Conservation (phyloP, 2,329 filamentous ascomycete species). For the Nemania sp. region DNA sequence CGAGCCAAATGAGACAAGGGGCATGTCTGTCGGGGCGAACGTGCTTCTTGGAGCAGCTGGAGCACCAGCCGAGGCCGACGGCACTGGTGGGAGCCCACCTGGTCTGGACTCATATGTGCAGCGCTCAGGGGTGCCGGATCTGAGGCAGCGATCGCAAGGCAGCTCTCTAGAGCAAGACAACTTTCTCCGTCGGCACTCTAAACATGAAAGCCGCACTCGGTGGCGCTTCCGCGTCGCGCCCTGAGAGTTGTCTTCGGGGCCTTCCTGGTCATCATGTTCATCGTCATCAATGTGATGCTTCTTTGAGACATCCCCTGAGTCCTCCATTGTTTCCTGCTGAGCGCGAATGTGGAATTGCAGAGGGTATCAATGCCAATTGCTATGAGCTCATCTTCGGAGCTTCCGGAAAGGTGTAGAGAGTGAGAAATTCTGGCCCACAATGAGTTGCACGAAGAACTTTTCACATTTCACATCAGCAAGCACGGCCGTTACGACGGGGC, state of each 20-base stretch:
- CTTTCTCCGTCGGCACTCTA: slow-evolving; percentile 64
- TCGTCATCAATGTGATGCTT: slow-evolving; percentile 24
- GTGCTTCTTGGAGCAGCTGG: slow-evolving; percentile 49
- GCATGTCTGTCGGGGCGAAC: slow-evolving; percentile 50
- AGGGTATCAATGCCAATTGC: background rate
- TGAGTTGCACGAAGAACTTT: no score
- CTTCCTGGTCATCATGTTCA: slow-evolving; percentile 31
- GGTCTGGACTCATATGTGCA: slow-evolving; percentile 61
- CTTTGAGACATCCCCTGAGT: slow-evolving; percentile 8
- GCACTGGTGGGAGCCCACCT: slow-evolving; percentile 28
- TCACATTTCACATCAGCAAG: no score
- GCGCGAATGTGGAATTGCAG: background rate
- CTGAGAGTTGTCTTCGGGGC: slow-evolving; percentile 33
- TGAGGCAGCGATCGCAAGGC: slow-evolving; percentile 64
- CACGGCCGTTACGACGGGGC: background rate
- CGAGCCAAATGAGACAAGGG: slow-evolving; percentile 45
- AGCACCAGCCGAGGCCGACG: background rate
- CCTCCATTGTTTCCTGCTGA: slow-evolving; percentile 22
- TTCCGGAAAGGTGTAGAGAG: background rate
- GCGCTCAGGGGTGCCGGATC: slow-evolving; percentile 62
- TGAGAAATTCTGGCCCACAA: no score
- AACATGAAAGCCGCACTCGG: slow-evolving; percentile 61
- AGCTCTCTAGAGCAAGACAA: slow-evolving; percentile 64
- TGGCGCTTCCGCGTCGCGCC: slow-evolving; percentile 58
- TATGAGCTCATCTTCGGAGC: background rate